Evolutionary conservation across 2,329 filamentous ascomycete species (phyloP), one percentile per base, ranked within the genome.

Genomic region (Fusarium sp.): DNA sequence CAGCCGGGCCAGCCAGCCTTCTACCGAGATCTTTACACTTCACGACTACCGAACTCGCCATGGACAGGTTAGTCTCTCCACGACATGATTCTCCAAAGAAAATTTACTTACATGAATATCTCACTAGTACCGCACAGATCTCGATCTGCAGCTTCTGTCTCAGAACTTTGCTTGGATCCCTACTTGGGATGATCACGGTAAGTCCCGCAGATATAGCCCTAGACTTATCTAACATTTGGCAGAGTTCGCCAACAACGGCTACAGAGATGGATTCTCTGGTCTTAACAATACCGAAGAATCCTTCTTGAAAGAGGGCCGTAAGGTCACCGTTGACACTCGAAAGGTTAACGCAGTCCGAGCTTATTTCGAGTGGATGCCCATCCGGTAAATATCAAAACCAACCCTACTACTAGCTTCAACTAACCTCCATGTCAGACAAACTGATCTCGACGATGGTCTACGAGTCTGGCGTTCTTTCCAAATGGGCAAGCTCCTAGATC

Each of bases 271-370:
- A 3, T 87, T 86, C 14, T 86, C 87, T 5, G 84, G 85, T 8
- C 81, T 92, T 30, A 91, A 90, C 79, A 93, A 93, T 8, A 75
- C 72, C 2, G 72, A 75, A 26, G 47, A 75, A 8, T 75, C 72
- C 0, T 75, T 75, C 15, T 30, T 73, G 1, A 51, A 75, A 0
- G 6, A 56, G 4, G 72, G 72, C 8, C 62, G 44, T 1, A 55
- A 54, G 8, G 62, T 93, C n/a, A 89, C 87, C 38, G 89, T 93
- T n/a, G 91, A 93, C 73, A 89, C 92, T 78, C 87, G 91, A 72
- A 94, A 93, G 83, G 90, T 92, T 85, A 92, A 93, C 60, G 92
- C 91, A 4, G 91, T 94, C 5, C 85, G 92, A 42, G 91, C 91
- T 3, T 92, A 92, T 77, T 92, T 92, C 67, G 90, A 92, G 78